These are phyloP conservation scores for Papiliotrema terrestris DNA, from an alignment of 1,284 basidiomycete genomes.

Conservation along the genomic window DNA sequence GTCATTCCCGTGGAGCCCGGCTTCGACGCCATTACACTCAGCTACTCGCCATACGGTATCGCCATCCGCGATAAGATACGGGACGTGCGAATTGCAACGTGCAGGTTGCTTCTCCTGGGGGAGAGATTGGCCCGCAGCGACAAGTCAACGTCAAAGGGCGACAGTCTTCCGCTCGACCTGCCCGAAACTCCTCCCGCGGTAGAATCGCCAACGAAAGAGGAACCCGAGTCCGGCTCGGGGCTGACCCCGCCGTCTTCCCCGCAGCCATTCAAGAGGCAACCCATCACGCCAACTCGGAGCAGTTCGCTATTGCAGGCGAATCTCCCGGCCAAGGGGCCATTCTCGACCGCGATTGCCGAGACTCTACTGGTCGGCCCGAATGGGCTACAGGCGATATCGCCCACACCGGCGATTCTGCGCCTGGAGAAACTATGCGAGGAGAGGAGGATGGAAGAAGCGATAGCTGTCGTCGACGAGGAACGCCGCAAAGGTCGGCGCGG, in stretches of 20 bases:
- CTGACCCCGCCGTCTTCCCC: conserved; percentile 42
- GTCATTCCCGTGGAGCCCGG: conserved; percentile 58
- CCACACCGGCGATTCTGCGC: conserved; percentile 39
- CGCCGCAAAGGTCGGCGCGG: conserved; percentile 38
- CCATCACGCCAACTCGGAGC: conserved; percentile 13
- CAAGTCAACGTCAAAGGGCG: neutral
- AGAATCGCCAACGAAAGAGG: conserved; percentile 19
- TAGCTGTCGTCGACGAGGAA: conserved; percentile 44
- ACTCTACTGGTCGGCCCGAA: conserved; percentile 47
- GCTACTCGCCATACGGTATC: conserved; percentile 47
- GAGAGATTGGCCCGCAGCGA: conserved; percentile 22
- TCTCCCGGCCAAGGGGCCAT: conserved; percentile 14
- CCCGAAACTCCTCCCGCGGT: conserved; percentile 6
- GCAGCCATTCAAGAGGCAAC: conserved; percentile 19
- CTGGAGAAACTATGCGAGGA: conserved; percentile 44
- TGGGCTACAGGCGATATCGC: conserved; percentile 44
- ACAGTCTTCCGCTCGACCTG: neutral
- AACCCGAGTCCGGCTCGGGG: conserved; percentile 41
- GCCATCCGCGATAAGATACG: conserved; percentile 38
- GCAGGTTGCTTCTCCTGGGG: conserved; percentile 28
- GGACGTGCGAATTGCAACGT: conserved; percentile 37
- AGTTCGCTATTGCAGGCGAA: conserved; percentile 20
- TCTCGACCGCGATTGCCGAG: conserved; percentile 41
- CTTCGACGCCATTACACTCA: conserved; percentile 29
- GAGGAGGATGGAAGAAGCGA: conserved; percentile 45